A percentile compares a stretch with the other conserved stretches of the same genome.
These are phyloP conservation scores for Kazachstania taianensis DNA, from an alignment of 805 yeast genomes.

Conservation along the genomic window DNA sequence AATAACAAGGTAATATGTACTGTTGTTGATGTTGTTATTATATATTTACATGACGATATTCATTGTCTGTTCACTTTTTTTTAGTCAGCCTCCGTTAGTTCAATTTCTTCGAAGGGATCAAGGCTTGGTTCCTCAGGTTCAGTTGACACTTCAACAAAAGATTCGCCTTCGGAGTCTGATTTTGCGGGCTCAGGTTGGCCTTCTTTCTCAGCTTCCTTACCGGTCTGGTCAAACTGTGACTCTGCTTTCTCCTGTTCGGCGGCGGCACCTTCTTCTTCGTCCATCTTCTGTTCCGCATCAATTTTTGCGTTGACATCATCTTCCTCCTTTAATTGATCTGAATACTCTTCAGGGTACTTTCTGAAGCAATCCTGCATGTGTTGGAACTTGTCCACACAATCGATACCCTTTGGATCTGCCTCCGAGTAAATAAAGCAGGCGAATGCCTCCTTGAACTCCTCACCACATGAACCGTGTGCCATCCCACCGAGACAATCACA, in stretches of 20 bases:
- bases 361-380: conserved; percentile 93
- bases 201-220: background rate
- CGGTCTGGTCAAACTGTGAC: no score
- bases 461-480: conserved; percentile 99
- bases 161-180: background rate
- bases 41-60: conserved; percentile 3
- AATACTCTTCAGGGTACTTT: conserved; percentile 84
- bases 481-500: conserved; percentile 98
- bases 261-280: background rate
- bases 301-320: conserved; percentile 9
- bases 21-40: no score
- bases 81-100: conserved; percentile 8
- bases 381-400: conserved; percentile 86
- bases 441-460: conserved; percentile 88
- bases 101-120: conserved; percentile 7
- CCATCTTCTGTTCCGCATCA: no score
- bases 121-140: background rate
- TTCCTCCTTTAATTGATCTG: conserved; percentile 49
- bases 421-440: conserved; percentile 91
- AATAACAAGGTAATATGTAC: no score
- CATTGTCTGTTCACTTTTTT: background rate
- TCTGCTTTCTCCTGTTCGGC: background rate
- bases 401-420: conserved; percentile 94
- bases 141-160: background rate
- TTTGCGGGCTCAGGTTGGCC: background rate